Evolutionary conservation across 2,329 filamentous ascomycete genomes (phyloP), one percentile per base, ranked within the genome.

Genomic region (Ceratocystis colombiana): DNA sequence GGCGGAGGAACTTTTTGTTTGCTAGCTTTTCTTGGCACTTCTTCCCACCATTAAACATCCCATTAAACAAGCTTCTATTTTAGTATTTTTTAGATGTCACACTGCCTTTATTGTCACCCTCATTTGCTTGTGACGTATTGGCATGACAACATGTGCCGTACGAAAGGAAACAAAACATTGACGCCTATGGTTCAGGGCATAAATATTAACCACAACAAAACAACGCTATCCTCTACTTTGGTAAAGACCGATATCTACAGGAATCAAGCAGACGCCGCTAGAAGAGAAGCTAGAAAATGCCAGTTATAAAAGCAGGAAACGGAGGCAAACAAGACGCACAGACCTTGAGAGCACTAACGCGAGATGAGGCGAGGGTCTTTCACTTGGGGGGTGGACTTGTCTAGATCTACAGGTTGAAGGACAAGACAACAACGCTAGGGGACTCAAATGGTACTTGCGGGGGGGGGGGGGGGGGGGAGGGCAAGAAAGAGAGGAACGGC

Each of bases 41-140:
- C 25, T 28, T 33, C 28, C 25, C 8, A 30, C 53, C 22, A 57
- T 57, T 57, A 57, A 57, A 57, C 50, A 57, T 57, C 15, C 25
- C 20, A 57, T 57, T 57, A 57, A 57, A 57, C 53, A 57, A 57
- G 53, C 6, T 57, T 28, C 53, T 57, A 57, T 57, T 57, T 57
- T 57, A 12, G 22, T 50, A 25, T 33, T 33, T 57, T 57, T 57
- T n/a, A n/a, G 15, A 57, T 57, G 53, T 30, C 28, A 57, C 25
- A 3, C 53, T 57, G 15, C n/a, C 48, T 30, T 22, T 5, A 30
- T 57, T 57, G 53, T 57, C 12, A 30, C 17, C 15, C 22, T 17
- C 53, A 50, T 28, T 2, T 17, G 17, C 53, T 30, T 17, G 53
- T 57, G 53, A 57, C 53, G 53, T 57, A 57, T 28, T 28, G 53